Percentiles rank a stretch among this genome's conserved stretches.
Evolutionary conservation across 2,329 filamentous ascomycete species (phyloP).

Genomic region (Tolypocladium cylindrosporum): DNA sequence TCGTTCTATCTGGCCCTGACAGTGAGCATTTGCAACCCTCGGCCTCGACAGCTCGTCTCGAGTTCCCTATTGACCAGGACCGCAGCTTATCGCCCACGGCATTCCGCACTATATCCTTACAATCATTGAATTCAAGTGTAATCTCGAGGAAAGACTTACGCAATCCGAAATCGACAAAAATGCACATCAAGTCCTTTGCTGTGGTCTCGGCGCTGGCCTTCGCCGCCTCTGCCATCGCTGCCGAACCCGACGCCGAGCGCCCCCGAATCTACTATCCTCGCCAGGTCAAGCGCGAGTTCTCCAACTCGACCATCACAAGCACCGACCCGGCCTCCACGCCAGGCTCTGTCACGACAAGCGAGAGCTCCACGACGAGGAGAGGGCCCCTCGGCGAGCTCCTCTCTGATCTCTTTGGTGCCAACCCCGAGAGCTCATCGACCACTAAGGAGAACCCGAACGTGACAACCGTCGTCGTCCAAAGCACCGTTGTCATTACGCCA

Average conservation of each 20-base stretch:
- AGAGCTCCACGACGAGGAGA: conserved; percentile 8
- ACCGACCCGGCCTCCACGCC: conserved; percentile 9
- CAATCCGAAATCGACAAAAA: conserved; percentile 19
- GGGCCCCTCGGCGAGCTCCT: conserved; percentile 12
- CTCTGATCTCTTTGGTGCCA: conserved; percentile 9
- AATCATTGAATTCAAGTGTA: conserved; percentile 5
- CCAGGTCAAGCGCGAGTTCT: conserved; percentile 41
- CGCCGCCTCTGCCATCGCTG: conserved; percentile 37
- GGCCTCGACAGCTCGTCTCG: not conserved
- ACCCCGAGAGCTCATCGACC: not conserved
- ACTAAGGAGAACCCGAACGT: not conserved
- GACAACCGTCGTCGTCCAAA: not conserved
- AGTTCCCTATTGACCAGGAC: not conserved
- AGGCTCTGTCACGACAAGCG: conserved; percentile 5
- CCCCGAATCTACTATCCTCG: conserved; percentile 49
- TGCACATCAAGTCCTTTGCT: conserved; percentile 37
- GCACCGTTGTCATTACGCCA: not conserved
- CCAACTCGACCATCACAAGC: conserved; percentile 31
- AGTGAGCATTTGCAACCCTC: conserved; percentile 15
- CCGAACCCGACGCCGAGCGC: conserved; percentile 28
- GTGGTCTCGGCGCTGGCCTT: conserved; percentile 32
- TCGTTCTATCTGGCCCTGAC: conserved; percentile 43
- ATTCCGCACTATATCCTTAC: conserved; percentile 9
- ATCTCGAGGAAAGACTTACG: not conserved
- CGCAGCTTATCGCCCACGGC: conserved; percentile 3